Percentiles rank a stretch among this genome's conserved stretches.
Conservation (phyloP, 345 rosid species). For the Gynandropsis gynandra region DNA sequence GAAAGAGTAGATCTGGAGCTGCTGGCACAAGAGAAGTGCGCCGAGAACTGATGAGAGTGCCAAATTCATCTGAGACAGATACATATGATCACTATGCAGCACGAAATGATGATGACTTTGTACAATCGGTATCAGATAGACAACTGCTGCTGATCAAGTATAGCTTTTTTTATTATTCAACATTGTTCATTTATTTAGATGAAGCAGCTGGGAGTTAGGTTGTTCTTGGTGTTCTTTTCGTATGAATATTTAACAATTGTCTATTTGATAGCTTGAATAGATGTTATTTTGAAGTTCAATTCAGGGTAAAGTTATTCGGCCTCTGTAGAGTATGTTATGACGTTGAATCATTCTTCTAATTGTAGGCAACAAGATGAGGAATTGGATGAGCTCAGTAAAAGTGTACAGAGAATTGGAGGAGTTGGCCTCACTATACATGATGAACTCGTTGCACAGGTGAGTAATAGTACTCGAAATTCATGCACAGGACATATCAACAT, state of each 20-base stretch:
- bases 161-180: constrained; percentile 13
- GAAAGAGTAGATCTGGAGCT: constrained; percentile 48
- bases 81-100: constrained; percentile 48
- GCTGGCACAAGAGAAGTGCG: constrained; percentile 53
- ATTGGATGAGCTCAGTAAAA: constrained; percentile 87
- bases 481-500: no score
- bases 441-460: constrained; percentile 81
- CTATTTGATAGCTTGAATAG: no score
- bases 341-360: no score
- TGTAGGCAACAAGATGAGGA: constrained; percentile 92
- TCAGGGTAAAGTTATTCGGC: no score
- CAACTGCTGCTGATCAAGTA: constrained; percentile 93
- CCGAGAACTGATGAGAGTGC: constrained; percentile 78
- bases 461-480: no score
- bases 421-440: constrained; percentile 97
- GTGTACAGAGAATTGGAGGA: constrained; percentile 87
- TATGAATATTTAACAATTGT: no score
- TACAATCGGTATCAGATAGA: constrained; percentile 90
- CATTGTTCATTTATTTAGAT: background rate
- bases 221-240: no score
- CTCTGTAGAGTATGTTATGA: no score
- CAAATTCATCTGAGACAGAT: constrained; percentile 47
- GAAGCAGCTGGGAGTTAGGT: no score
- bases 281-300: no score
- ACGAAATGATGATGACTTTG: constrained; percentile 62